phyloP scores from a whole-genome alignment of 1,284 basidiomycete genomes.

The Puccinia triticina region DNA sequence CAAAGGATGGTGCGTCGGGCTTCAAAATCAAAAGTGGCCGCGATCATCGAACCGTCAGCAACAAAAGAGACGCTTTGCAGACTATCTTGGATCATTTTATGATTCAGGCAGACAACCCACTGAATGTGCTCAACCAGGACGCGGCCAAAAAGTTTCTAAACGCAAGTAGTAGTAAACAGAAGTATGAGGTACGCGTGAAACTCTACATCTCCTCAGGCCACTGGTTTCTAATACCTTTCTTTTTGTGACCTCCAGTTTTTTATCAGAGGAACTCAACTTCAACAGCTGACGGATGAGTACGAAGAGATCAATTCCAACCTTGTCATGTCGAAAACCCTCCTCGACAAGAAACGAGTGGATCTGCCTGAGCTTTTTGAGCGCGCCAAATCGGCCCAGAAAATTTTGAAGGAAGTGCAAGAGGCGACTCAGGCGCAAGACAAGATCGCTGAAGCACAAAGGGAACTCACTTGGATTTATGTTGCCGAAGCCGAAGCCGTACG shows the following conservation, averaged over 20 bases:
- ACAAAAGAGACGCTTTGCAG: constrained; percentile 83
- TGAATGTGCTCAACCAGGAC: constrained; percentile 73
- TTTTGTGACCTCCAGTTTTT: constrained; percentile 71
- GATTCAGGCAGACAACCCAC: constrained; percentile 88
- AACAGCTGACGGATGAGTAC: constrained; percentile 84
- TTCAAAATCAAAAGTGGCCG: constrained; percentile 78
- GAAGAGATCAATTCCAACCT: constrained; percentile 75
- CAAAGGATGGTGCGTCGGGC: constrained; percentile 69
- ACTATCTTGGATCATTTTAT: constrained; percentile 81
- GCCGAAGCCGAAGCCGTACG: constrained; percentile 64
- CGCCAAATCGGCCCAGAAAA: constrained; percentile 67
- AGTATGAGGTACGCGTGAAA: constrained; percentile 75
- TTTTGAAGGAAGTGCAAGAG: constrained; percentile 73
- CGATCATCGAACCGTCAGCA: constrained; percentile 71
- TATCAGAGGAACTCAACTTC: constrained; percentile 87
- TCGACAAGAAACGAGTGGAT: constrained; percentile 65
- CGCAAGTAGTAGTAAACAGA: constrained; percentile 78
- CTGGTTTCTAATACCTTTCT: constrained; percentile 22
- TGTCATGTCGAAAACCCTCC: constrained; percentile 65
- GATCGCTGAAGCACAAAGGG: constrained; percentile 72
- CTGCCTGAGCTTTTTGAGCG: constrained; percentile 73
- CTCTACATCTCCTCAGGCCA: constrained; percentile 53
- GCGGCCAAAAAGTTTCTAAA: constrained; percentile 75
- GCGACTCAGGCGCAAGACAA: constrained; percentile 73
- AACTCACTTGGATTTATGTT: constrained; percentile 88